These are phyloP conservation scores for Biancaea sappan DNA, from an alignment of 306 rosid species.

Conservation along the genomic window DNA sequence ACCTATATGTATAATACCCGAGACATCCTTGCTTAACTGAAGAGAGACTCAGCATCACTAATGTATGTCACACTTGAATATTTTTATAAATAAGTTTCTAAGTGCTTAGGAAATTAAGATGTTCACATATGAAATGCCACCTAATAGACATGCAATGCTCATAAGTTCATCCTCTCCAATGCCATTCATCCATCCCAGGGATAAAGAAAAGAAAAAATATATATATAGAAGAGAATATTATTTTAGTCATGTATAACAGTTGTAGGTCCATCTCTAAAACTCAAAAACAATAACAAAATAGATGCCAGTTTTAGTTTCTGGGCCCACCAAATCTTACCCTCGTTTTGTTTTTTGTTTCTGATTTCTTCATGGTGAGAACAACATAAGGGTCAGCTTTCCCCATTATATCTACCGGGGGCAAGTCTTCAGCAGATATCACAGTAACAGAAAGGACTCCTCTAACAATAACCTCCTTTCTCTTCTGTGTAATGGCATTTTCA, in stretches of 20 bases:
- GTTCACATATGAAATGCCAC: too few species aligned
- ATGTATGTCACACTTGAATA: too few species aligned
- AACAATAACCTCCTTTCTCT: conserved; percentile 79
- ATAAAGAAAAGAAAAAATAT: background rate
- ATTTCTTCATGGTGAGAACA: conserved; percentile 79
- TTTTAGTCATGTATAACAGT: background rate
- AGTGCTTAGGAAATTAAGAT: too few species aligned
- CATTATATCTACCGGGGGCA: conserved; percentile 80
- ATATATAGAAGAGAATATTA: conserved; percentile 3
- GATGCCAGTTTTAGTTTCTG: background rate
- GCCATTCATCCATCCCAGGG: conserved; percentile 20
- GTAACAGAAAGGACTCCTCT: conserved; percentile 90
- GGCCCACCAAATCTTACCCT: conserved; percentile 61
- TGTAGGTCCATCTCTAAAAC: conserved; percentile 12
- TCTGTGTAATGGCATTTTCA: conserved; percentile 61
- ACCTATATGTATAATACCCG: too few species aligned
- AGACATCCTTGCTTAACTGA: too few species aligned
- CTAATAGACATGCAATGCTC: background rate
- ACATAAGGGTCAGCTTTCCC: conserved; percentile 97
- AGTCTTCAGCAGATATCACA: conserved; percentile 92
- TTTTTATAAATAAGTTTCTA: too few species aligned
- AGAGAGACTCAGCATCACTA: too few species aligned
- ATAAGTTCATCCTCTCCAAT: conserved; percentile 10
- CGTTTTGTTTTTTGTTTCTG: conserved; percentile 79
- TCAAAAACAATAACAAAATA: conserved; percentile 13